A percentile compares a stretch with the other conserved stretches of the same genome.
phyloP scores from a whole-genome alignment of 768 basidiomycete species.

The Baorangia bicolor region DNA sequence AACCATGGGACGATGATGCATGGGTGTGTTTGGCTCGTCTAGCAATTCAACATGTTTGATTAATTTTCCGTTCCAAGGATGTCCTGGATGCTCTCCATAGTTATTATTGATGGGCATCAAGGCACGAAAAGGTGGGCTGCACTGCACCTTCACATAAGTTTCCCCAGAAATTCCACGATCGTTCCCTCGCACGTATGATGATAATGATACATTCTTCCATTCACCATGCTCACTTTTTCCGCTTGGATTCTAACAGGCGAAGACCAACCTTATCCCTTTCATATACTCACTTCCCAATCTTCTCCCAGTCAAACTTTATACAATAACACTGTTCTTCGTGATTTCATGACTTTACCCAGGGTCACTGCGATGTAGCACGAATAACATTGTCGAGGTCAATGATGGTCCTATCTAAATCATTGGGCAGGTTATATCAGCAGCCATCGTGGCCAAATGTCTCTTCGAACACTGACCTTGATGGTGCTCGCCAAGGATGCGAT shows the following conservation, averaged over 20 bases:
- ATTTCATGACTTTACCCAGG: too few species aligned
- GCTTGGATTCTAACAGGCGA: not conserved
- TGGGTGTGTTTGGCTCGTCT: slow-evolving; percentile 26
- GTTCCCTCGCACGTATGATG: not conserved
- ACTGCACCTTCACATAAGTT: not conserved
- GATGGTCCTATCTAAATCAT: not conserved
- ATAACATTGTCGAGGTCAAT: too few species aligned
- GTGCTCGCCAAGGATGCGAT: not conserved
- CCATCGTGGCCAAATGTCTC: not conserved
- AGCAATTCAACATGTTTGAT: not conserved
- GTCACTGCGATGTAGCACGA: too few species aligned
- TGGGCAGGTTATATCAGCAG: not conserved
- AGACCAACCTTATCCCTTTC: too few species aligned
- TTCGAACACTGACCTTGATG: not conserved
- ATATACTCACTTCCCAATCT: too few species aligned
- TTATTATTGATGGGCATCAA: not conserved
- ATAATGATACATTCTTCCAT: not conserved
- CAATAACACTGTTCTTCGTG: too few species aligned
- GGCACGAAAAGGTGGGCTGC: not conserved
- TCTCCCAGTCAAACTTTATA: too few species aligned
- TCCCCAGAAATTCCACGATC: not conserved
- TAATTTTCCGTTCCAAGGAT: slow-evolving; percentile 11
- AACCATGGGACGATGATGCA: slow-evolving; percentile 48
- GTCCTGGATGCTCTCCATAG: slow-evolving; percentile 9
- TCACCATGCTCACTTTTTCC: not conserved